Conservation (phyloP, 768 basidiomycete genomes). For the Rubroboletus satanas region DNA sequence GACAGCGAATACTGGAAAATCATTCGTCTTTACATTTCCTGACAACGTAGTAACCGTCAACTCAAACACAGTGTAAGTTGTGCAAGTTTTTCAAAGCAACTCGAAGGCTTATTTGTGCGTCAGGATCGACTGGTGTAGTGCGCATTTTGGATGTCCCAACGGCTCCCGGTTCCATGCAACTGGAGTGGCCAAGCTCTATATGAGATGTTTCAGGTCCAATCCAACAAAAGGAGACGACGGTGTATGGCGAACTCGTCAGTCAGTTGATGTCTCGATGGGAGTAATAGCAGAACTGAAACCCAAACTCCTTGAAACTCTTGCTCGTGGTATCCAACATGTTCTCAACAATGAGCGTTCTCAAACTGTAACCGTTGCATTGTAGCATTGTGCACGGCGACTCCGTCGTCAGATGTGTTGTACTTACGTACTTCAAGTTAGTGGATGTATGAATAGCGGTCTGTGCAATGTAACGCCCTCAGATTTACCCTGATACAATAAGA, state of each 20-base stretch:
- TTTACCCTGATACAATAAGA: background rate
- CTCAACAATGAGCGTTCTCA: background rate
- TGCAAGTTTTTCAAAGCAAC: too few relatives aligned
- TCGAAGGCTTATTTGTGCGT: background rate
- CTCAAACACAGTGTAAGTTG: conserved; percentile 21
- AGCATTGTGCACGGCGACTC: background rate
- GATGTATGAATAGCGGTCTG: background rate
- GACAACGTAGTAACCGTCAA: conserved; percentile 16
- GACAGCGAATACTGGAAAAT: conserved; percentile 15
- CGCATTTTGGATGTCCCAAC: conserved; percentile 21
- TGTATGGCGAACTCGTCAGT: conserved; percentile 13
- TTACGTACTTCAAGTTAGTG: background rate
- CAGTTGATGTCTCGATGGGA: conserved; percentile 24
- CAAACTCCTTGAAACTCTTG: conserved; percentile 17
- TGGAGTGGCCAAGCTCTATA: conserved; percentile 16
- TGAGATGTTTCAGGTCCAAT: conserved; percentile 26
- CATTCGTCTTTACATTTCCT: conserved; percentile 9
- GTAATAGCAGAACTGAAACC: conserved; percentile 17
- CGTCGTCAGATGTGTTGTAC: background rate
- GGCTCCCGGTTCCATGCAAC: conserved; percentile 15
- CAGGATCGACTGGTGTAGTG: conserved; percentile 23
- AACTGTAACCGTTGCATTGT: background rate
- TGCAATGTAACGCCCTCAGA: background rate
- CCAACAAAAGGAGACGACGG: conserved; percentile 19
- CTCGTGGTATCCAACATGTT: conserved; percentile 4